Base-by-base conservation (phyloP, 2,329 filamentous ascomycete species). In the Aphanoascus verrucosus region DNA sequence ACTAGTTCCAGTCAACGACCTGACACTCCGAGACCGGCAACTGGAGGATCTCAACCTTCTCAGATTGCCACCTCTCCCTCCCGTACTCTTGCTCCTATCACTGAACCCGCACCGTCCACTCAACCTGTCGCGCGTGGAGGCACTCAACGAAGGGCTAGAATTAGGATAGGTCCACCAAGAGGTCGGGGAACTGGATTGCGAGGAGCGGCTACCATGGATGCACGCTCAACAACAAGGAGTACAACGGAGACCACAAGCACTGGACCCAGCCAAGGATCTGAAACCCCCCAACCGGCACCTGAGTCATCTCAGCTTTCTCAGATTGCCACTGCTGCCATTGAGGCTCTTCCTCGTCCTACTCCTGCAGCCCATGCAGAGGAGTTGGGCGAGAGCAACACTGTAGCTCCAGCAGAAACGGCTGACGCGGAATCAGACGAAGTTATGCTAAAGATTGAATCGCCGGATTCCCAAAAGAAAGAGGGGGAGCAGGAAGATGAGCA, bases 81-180 rank as follows among this genome's bases (percentile, higher is more conserved):
- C 17, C 41, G 5, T n/a, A 17, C 41, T 12, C 4, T 12, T 23
- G 11, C 41, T 5, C 11, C 41, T 44, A n/a, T n/a, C n/a, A n/a
- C n/a, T n/a, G n/a, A n/a, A n/a, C n/a, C n/a, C n/a, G n/a, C n/a
- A n/a, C n/a, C n/a, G n/a, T n/a, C n/a, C n/a, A n/a, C n/a, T n/a
- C n/a, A n/a, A n/a, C n/a, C n/a, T n/a, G n/a, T n/a, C n/a, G n/a
- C n/a, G n/a, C n/a, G n/a, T n/a, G n/a, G n/a, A 1, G 37, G 5
- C 4, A 31, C 49, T 28, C 40, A 11, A 15, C 20, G 49, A 45
- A 44, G 41, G 38, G 28, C 49, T 37, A 52, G 41, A 20, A 45
- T 38, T 20, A 44, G 49, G 45, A 45, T 45, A n/a, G 49, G 49
- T n/a, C 49, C 49, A 6, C 49, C 49, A 14, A 41, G 49, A n/a